Percentiles rank a stretch among this genome's conserved stretches.
Evolutionary conservation across 1,139 yeast genomes (phyloP).

Genomic region (Chernovozyma sophiae-reginae): DNA sequence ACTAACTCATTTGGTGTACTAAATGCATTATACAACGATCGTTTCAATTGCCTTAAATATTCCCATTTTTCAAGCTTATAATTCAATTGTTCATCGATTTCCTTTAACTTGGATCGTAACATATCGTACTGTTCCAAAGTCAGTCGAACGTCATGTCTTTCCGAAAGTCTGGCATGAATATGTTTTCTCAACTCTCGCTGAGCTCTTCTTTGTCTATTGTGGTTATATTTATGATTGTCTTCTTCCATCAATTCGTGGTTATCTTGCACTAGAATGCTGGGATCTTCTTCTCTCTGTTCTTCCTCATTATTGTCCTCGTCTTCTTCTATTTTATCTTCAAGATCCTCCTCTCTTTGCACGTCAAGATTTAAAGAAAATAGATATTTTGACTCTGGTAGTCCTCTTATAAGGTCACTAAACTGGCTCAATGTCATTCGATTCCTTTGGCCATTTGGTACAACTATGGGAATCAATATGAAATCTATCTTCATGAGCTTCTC

Average conservation of each 20-base stretch:
- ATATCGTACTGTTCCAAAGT: slow-evolving; percentile 23
- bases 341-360: slow-evolving; percentile 1
- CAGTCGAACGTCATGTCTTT: slow-evolving; percentile 7
- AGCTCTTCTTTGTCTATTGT: slow-evolving; percentile 9
- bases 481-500: slow-evolving; percentile 23
- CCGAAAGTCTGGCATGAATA: slow-evolving; percentile 7
- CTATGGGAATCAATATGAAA: slow-evolving; percentile 24
- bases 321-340: slow-evolving; percentile 1
- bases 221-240: slow-evolving; percentile 4
- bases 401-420: slow-evolving; percentile 22
- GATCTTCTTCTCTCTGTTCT: slow-evolving; percentile 8
- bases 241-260: slow-evolving; percentile 7
- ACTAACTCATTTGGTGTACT: slow-evolving; percentile 6
- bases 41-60: slow-evolving; percentile 21
- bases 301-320: slow-evolving; percentile 8
- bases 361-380: slow-evolving; percentile 13
- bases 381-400: slow-evolving; percentile 34
- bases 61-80: slow-evolving; percentile 26
- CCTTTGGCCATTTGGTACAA: slow-evolving; percentile 22
- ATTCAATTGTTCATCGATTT: slow-evolving; percentile 15
- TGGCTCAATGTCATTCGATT: slow-evolving; percentile 13
- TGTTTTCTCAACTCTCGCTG: slow-evolving; percentile 6
- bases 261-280: slow-evolving; percentile 14
- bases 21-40: slow-evolving; percentile 11
- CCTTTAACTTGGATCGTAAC: slow-evolving; percentile 18